Percentiles rank a stretch among this genome's conserved stretches.
Evolutionary conservation across 1,284 basidiomycete species (phyloP).

Genomic region (Inonotus hispidus): DNA sequence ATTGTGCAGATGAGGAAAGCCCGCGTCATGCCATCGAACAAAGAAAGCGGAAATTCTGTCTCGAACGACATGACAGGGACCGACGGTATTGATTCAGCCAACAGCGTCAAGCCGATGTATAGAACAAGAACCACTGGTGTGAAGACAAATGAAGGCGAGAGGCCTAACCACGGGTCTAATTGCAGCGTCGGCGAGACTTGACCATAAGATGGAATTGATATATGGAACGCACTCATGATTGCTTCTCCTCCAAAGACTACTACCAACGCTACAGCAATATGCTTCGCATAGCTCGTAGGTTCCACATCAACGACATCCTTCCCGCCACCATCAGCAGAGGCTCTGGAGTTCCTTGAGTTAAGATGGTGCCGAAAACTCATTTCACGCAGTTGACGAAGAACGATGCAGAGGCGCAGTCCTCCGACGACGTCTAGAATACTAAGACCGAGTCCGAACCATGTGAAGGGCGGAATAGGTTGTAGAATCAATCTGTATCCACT

Average conservation of each 20-base stretch:
- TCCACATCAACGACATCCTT: slow-evolving; percentile 32
- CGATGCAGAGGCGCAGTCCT: slow-evolving; percentile 59
- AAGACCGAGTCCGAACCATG: slow-evolving; percentile 57
- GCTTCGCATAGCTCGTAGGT: slow-evolving; percentile 50
- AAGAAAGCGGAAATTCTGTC: slow-evolving; percentile 56
- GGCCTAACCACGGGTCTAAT: slow-evolving; percentile 56
- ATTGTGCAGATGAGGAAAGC: slow-evolving; percentile 66
- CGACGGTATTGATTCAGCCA: slow-evolving; percentile 54
- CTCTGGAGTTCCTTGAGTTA: slow-evolving; percentile 21
- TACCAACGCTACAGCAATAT: slow-evolving; percentile 48
- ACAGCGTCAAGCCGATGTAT: slow-evolving; percentile 47
- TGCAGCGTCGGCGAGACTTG: background rate
- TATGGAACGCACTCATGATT: slow-evolving; percentile 41
- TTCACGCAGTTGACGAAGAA: slow-evolving; percentile 62
- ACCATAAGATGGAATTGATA: slow-evolving; percentile 7
- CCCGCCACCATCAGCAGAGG: background rate
- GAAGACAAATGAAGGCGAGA: slow-evolving; percentile 64
- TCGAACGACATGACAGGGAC: slow-evolving; percentile 47
- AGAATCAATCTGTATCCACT: slow-evolving; percentile 49
- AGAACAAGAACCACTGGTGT: slow-evolving; percentile 54
- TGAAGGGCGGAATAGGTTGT: slow-evolving; percentile 59
- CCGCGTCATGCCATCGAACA: slow-evolving; percentile 65
- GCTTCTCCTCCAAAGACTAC: slow-evolving; percentile 74
- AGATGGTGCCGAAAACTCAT: slow-evolving; percentile 39
- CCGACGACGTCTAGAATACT: slow-evolving; percentile 61